Evolutionary conservation across 23 red algal genomes (phyloP).

Genomic region (Gracilaria gracilis): DNA sequence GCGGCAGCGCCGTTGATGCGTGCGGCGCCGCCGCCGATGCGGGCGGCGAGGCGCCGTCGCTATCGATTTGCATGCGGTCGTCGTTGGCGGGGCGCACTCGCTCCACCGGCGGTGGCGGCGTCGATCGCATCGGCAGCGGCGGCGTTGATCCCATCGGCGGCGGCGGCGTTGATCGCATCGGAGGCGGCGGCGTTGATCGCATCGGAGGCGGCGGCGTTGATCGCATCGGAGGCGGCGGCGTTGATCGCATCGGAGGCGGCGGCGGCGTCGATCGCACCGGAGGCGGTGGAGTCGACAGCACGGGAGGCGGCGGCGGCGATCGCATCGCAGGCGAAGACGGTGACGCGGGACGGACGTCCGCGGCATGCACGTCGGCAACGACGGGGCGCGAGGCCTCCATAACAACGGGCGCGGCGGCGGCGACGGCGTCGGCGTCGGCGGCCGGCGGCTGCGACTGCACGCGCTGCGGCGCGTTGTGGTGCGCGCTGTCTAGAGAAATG

Average conservation of each 20-base stretch:
- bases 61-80: not conserved
- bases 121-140: not conserved
- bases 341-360: too few species aligned
- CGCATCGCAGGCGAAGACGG: not conserved
- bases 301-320: not conserved
- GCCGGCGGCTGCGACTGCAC: not conserved
- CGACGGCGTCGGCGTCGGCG: not conserved
- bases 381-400: not conserved
- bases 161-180: not conserved
- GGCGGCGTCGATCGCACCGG: not conserved
- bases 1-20: not conserved
- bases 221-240: not conserved
- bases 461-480: not conserved
- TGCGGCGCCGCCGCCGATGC: not conserved
- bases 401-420: not conserved
- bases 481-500: not conserved
- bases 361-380: not conserved
- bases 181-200: not conserved
- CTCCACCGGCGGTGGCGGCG: not conserved
- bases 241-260: not conserved
- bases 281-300: not conserved
- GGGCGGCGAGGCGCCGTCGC: too few species aligned
- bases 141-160: too few species aligned
- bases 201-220: not conserved
- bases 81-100: not conserved